Evolutionary conservation across 2,329 filamentous ascomycete genomes (phyloP).

Genomic region (Colletotrichum tofieldiae): DNA sequence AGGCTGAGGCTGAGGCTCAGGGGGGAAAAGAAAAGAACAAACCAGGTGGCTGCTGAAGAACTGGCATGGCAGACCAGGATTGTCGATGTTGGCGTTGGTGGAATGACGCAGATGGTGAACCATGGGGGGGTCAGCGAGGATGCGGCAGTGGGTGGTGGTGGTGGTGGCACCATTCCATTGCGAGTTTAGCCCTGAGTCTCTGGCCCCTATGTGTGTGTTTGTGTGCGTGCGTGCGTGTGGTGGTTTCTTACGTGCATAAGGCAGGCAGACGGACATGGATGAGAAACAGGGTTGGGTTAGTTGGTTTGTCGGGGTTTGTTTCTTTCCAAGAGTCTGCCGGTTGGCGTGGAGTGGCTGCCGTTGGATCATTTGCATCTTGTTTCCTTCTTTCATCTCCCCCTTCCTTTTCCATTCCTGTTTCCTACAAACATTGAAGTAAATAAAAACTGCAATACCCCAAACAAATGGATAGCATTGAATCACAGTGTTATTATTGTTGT

Average conservation of each 20-base stretch:
- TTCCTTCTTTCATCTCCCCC: no score
- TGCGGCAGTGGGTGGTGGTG: constrained; percentile 3
- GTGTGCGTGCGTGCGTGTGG: background rate
- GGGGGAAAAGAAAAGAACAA: background rate
- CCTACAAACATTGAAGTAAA: no score
- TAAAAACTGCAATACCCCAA: no score
- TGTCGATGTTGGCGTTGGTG: constrained; percentile 5
- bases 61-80: constrained; percentile 4
- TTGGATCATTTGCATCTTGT: no score
- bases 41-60: constrained; percentile 27
- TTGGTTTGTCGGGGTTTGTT: no score
- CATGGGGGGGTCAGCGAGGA: constrained; percentile 8
- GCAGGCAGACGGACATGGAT: background rate
- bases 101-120: constrained; percentile 23
- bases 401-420: no score
- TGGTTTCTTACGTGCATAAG: constrained; percentile 35
- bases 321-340: background rate
- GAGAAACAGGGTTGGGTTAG: constrained; percentile 7
- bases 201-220: no score
- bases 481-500: no score
- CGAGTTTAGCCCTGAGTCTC: constrained; percentile 28
- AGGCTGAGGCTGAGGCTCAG: constrained; percentile 11
- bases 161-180: constrained; percentile 36
- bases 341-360: no score
- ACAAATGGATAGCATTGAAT: no score